Evolutionary conservation across 306 rosid species (phyloP), one percentile per base, ranked within the genome.

Genomic region (Crotalaria pallida): DNA sequence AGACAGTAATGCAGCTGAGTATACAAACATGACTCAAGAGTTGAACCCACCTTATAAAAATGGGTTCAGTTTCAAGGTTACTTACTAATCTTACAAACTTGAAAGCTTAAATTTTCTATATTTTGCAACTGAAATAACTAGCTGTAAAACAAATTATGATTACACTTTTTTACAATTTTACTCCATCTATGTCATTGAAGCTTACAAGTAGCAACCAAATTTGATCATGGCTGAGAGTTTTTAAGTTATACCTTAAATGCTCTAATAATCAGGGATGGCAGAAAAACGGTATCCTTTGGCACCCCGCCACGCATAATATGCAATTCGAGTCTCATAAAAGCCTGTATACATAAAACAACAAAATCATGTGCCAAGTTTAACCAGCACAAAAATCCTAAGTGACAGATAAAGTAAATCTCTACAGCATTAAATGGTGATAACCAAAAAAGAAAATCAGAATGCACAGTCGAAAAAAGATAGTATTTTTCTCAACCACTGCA

Each of bases 281-380:
- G 97, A 84, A 44, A 89, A 94, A 23, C 88, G 94, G 76, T 80
- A 94, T 71, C 97, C 99, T 52, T 84, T 67, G 53, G 84, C 96
- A 16, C 97, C 97, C 77, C 97, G 77, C 96, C 96, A 91, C 15
- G 99, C 83, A 69, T 95, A 95, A 83, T 95, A 95, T 1, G 99
- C 97, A 47, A 89, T 72, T 65, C 96, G 85, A 71, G 97, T 95
- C 87, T 95, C 97, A 22, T 95, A 91, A 86, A 91, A 95, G 55
- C 97, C 97, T 91, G 87, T 82, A 77, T 44, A 23, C 79, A 78
- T 22, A 78, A 74, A 57, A 53, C 51, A 52, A 76, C 33, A 50
- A 1, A 65, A 41, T 44, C 9, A 48, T 26, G 18, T 58, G 9
- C 27, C 47, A 65, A 15, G 59, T 48, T 72, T 45, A 56, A 65